phyloP scores from a whole-genome alignment of 2,329 filamentous ascomycete species.

The Coleophoma cylindrospora region DNA sequence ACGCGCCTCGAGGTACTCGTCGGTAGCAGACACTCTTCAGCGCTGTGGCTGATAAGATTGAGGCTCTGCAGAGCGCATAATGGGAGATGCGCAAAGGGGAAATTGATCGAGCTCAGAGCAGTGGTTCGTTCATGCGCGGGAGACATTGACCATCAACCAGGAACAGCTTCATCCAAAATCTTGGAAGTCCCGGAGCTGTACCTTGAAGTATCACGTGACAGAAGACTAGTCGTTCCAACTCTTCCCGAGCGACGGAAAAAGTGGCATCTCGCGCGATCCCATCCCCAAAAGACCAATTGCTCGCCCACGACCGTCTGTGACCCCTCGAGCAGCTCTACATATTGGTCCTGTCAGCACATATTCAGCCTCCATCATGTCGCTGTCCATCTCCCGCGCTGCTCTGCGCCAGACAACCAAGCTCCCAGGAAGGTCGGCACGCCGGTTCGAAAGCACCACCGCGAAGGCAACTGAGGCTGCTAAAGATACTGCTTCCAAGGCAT shows the following conservation, averaged over 20 bases:
- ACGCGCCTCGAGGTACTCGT: too few species aligned
- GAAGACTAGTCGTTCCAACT: slow-evolving; percentile 6
- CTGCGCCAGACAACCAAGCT: slow-evolving; percentile 25
- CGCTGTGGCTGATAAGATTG: too few species aligned
- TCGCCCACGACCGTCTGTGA: slow-evolving; percentile 13
- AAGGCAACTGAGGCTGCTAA: slow-evolving; percentile 41
- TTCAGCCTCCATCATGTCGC: slow-evolving; percentile 20
- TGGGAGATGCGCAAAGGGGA: too few species aligned
- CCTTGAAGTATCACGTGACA: not conserved
- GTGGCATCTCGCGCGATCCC: slow-evolving; percentile 15
- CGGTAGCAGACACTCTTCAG: too few species aligned
- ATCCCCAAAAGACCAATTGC: slow-evolving; percentile 19
- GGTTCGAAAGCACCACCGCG: slow-evolving; percentile 54
- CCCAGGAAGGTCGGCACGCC: slow-evolving; percentile 32
- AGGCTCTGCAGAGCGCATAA: too few species aligned
- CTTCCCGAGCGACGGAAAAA: slow-evolving; percentile 18
- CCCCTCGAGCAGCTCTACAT: slow-evolving; percentile 9
- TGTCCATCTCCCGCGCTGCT: slow-evolving; percentile 23
- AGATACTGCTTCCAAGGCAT: slow-evolving; percentile 30
- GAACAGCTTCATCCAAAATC: too few species aligned
- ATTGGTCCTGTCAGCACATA: slow-evolving; percentile 12
- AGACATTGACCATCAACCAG: not conserved
- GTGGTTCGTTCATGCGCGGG: not conserved
- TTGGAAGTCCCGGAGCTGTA: not conserved
- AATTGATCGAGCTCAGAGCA: not conserved